A percentile compares a stretch with the other conserved stretches of the same genome.
Evolutionary conservation across 208 protist species (phyloP).

Genomic region (Leishmania major): DNA sequence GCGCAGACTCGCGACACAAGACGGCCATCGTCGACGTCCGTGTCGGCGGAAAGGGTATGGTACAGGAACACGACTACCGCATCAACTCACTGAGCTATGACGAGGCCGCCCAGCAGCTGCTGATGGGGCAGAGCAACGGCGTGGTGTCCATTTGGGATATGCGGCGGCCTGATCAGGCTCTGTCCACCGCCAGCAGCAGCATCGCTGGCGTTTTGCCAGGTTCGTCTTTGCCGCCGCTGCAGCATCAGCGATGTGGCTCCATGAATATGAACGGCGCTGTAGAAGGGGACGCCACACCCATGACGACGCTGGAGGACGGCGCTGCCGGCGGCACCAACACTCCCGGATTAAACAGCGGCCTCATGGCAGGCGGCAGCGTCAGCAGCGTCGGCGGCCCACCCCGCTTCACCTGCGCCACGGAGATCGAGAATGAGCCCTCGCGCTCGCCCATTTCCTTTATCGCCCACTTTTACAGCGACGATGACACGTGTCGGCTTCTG

Average conservation of each 20-base stretch:
- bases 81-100: constrained; percentile 84
- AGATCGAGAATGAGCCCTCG: constrained; percentile 73
- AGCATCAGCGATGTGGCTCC: constrained; percentile 1
- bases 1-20: constrained; percentile 68
- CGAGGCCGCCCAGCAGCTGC: constrained; percentile 48
- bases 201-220: background rate
- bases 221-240: constrained; percentile 12
- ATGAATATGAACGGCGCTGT: background rate
- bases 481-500: constrained; percentile 77
- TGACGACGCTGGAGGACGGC: background rate
- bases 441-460: constrained; percentile 69
- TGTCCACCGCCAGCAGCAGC: constrained; percentile 35
- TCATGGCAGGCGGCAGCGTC: background rate
- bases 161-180: constrained; percentile 50
- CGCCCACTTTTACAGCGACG: constrained; percentile 57
- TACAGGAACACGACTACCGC: constrained; percentile 68
- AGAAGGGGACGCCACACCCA: background rate
- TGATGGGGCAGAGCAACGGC: constrained; percentile 86
- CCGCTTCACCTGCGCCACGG: constrained; percentile 35
- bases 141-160: constrained; percentile 85
- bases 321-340: background rate
- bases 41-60: constrained; percentile 42
- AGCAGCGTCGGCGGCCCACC: constrained; percentile 13
- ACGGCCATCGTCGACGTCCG: constrained; percentile 76
- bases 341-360: background rate